These are phyloP conservation scores for Xylariaceae sp. DNA, from an alignment of 2,329 filamentous ascomycete species.

Conservation along the genomic window DNA sequence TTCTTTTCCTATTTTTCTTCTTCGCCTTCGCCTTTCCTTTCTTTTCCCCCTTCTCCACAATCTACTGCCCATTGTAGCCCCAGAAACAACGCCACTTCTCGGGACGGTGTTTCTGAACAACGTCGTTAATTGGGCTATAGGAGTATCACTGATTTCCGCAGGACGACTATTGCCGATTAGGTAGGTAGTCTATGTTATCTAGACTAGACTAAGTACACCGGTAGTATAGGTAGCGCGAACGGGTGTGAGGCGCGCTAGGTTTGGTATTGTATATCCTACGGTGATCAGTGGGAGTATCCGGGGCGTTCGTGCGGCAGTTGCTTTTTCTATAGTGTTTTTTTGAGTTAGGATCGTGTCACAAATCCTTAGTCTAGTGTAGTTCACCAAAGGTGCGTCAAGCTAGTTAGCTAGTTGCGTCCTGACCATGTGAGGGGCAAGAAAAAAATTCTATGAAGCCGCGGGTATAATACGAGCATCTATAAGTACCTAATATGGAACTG, in stretches of 20 bases:
- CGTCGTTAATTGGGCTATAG: not conserved
- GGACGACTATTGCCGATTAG: not conserved
- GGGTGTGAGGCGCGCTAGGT: slow-evolving; percentile 5
- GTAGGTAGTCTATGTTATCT: not conserved
- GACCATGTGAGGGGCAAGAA: too few relatives aligned
- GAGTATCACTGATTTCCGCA: not conserved
- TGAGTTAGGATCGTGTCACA: slow-evolving; percentile 10
- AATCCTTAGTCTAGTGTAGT: too few relatives aligned
- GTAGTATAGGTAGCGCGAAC: slow-evolving; percentile 5
- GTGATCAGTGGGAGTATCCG: slow-evolving; percentile 2
- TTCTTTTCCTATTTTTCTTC: not conserved
- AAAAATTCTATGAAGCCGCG: too few relatives aligned
- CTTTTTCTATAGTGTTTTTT: not conserved
- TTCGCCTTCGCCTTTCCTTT: not conserved
- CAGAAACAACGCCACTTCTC: slow-evolving; percentile 9
- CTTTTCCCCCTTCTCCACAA: not conserved
- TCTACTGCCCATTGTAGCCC: not conserved
- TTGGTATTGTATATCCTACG: slow-evolving; percentile 2
- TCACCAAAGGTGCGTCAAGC: too few relatives aligned
- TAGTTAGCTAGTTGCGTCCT: too few relatives aligned
- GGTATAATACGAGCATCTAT: too few relatives aligned
- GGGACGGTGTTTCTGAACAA: not conserved
- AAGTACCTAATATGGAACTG: too few relatives aligned
- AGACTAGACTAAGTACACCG: slow-evolving; percentile 2
- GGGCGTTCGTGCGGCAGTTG: not conserved